Evolutionary conservation across 1,284 basidiomycete species (phyloP), one percentile per base, ranked within the genome.

Genomic region (Omphalotus olearius): DNA sequence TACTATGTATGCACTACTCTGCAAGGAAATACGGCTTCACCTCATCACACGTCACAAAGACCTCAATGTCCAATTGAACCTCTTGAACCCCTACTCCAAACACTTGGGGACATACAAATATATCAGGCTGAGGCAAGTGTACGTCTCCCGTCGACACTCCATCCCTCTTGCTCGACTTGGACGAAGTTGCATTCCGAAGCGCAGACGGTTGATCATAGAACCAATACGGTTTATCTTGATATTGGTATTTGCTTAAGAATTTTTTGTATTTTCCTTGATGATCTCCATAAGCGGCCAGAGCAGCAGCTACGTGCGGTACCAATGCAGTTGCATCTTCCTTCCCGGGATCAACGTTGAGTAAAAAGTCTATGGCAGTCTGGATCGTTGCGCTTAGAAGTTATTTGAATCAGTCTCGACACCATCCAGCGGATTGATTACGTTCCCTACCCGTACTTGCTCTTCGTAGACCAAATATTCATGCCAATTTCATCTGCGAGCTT

Each of bases 241-340:
- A 80, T 37, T 61, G 59, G 30, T 56, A 53, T 28, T 63, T 56
- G 45, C 60, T 56, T 41, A 82, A 60, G 60, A 73, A 83, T 14
- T 66, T 58, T 2, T 64, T 64, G 61, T 84, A 85, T 58, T 70
- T 77, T 26, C 78, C 78, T 26, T 64, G 62, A 4, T 76, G 72
- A 58, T 83, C 81, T 14, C 82, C 82, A 59, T 82, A 85, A 0
- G 70, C 78, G 6, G 78, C 75, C 2, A 73, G 69, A 25, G 74
- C 68, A 0, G 79, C 68, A 37, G 78, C 79, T 45, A 84, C 76
- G 56, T 78, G 79, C 10, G 79, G 79, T 40, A 71, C 64, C 45
- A 78, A 59, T 56, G 80, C 76, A 7, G 62, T 58, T 16, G 69
- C 57, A 51, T 75, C 69, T 58, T 81, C 79, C 23, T 60, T 62